phyloP scores from a whole-genome alignment of 306 rosid genomes.

The Herpetospermum pedunculosum region DNA sequence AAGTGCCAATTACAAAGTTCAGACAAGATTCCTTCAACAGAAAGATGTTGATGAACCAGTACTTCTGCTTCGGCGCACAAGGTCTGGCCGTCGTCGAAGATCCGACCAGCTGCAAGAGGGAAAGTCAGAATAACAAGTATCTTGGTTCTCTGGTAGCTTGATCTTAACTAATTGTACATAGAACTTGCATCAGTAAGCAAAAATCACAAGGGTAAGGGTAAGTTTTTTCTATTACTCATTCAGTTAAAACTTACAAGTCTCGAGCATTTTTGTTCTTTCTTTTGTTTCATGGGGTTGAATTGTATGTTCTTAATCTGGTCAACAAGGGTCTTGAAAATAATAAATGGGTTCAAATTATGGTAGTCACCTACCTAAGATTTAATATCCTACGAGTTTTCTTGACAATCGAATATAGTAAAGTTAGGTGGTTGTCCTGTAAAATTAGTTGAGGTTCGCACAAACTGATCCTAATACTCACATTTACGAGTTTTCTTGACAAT shows the following conservation, averaged over 20 bases:
- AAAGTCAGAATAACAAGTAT: conserved; percentile 22
- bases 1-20: conserved; percentile 15
- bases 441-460: no score
- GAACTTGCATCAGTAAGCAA: conserved; percentile 1
- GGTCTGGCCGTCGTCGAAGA: conserved; percentile 34
- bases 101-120: conserved; percentile 28
- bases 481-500: no score
- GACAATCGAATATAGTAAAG: no score
- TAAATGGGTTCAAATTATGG: no score
- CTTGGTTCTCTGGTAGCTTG: conserved; percentile 46
- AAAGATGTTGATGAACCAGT: conserved; percentile 53
- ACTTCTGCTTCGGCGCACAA: conserved; percentile 62
- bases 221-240: neutral
- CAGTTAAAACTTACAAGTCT: neutral
- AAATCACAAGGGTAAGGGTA: neutral
- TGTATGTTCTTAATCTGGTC: no score
- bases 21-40: conserved; percentile 33
- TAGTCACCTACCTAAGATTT: no score
- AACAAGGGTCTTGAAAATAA: no score
- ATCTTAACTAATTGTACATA: neutral
- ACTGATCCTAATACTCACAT: no score
- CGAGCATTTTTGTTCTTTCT: neutral
- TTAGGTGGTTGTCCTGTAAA: no score
- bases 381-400: no score
- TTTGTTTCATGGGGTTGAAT: neutral